Base-by-base conservation (phyloP, 768 basidiomycete genomes). In the Boletus edulis region DNA sequence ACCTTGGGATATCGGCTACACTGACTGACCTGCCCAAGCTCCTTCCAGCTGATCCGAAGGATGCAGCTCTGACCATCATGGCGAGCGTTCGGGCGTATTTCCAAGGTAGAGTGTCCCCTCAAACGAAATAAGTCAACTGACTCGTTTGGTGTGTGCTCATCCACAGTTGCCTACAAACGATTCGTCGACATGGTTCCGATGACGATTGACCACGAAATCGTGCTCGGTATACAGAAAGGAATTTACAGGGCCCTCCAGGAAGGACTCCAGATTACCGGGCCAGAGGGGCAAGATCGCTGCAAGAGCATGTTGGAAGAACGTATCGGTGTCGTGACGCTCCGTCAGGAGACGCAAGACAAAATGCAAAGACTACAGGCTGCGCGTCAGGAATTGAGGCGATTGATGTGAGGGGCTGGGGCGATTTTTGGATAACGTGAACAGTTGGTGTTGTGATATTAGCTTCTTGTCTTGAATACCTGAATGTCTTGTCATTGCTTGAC, bases 11-110 rank as follows among this genome's bases (percentile, higher is more conserved):
- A 13, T 12, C 55, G 0, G 74, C 71, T 3, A 68, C 73, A 37
- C 65, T 75, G 0, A 67, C 68, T 4, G 81, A 84, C 50, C 58
- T 88, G 0, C 59, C 76, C 0, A 82, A 76, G 59, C 61, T 88
- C 0, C 72, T 84, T 4, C 77, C 80, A 0, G 53, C 73, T 0
- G 84, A 87, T 55, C 70, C 70, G 3, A 78, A 76, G 74, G 84
- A 83, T 37, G 76, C 79, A 0, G 83, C 83, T 0, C 59, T 89
- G 17, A 60, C 68, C 4, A 86, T 89, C 61, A 89, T 90, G 86
- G 85, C 85, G 0, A 79, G 83, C 52, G 85, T 88, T 2, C 75
- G 85, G 5, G 87, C 84, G 0, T 89, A 89, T 59, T 89, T 89
- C 67, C 85, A 89, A 76, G 87, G 89, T 86, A 61, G n/a, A 31